Evolutionary conservation across 805 yeast genomes (phyloP), one percentile per base, ranked within the genome.

Genomic region (Starmerella floricola): DNA sequence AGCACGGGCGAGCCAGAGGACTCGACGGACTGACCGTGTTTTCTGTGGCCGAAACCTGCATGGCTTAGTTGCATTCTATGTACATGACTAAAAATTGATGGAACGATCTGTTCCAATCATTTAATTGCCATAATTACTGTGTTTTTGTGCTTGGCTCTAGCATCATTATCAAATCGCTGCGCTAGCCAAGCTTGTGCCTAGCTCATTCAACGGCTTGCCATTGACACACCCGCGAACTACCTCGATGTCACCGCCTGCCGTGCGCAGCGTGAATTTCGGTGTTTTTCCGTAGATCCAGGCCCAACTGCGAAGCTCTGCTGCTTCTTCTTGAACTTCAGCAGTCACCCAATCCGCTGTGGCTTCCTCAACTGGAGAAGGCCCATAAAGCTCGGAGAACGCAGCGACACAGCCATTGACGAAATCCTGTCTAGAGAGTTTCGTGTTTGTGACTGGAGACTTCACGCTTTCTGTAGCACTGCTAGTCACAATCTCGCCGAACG

Each of bases 221-320:
- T 13, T 40, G 4, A 54, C 47, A 3, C 38, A 6, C 2, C 82
- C 81, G 44, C 72, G 75, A 5, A 70, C 77, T 3, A 85, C 76
- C 2, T 63, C 58, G 31, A 61, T 57, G 0, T 58, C 58, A 32
- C 64, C 60, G 2, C 53, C 54, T 16, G 80, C 56, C 1, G 55
- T 53, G 44, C 81, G 75, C 31, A 69, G 21, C 17, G 20, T 65
- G 57, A 88, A 91, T 45, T 65, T 68, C 0, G 96, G 95, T 0
- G 95, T 79, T 17, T 69, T 65, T 1, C 85, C 87, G 58, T 63
- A 85, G 29, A 64, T 72, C 94, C 95, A 87, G 1, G 72, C 64
- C 81, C 91, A 79, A 17, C 67, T 59, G 33, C 62, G 55, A 16
- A 84, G 61, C 21, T 67, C 68, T 15, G 38, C 48, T 5, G 62